A percentile compares a stretch with the other conserved stretches of the same genome.
Evolutionary conservation across 345 rosid species (phyloP).

Genomic region (Schrenkiella parvula): DNA sequence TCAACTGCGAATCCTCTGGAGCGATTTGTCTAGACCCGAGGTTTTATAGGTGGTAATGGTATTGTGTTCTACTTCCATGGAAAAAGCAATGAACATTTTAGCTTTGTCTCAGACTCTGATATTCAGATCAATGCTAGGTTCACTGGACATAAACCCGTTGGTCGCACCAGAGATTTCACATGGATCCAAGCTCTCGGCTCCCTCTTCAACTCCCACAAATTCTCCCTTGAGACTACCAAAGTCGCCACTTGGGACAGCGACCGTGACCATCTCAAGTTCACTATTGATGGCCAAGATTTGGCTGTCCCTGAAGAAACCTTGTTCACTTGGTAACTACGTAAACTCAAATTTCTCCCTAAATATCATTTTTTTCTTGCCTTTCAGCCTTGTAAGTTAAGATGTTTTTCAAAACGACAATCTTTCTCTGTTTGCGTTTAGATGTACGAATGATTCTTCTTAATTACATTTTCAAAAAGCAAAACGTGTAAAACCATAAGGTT

Average conservation of each 20-base stretch:
- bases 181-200: conserved; percentile 49
- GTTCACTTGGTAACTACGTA: conserved; percentile 36
- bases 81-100: conserved; percentile 42
- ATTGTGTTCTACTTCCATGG: conserved; percentile 53
- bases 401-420: background rate
- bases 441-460: background rate
- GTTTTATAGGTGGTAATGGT: conserved; percentile 52
- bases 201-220: conserved; percentile 38
- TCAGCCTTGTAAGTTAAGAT: background rate
- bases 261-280: conserved; percentile 46
- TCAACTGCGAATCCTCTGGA: background rate
- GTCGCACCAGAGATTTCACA: conserved; percentile 43
- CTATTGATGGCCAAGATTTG: conserved; percentile 41
- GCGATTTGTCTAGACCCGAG: conserved; percentile 31
- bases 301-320: conserved; percentile 38
- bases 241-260: conserved; percentile 46
- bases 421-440: background rate
- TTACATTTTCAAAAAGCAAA: background rate
- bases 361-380: background rate
- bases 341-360: background rate
- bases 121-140: conserved; percentile 45
- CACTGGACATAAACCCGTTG: conserved; percentile 45
- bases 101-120: conserved; percentile 40
- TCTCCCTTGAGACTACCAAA: conserved; percentile 50
- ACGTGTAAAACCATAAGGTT: background rate